phyloP scores from a whole-genome alignment of 495 filamentous ascomycete species.

The Talaromyces adpressus region DNA sequence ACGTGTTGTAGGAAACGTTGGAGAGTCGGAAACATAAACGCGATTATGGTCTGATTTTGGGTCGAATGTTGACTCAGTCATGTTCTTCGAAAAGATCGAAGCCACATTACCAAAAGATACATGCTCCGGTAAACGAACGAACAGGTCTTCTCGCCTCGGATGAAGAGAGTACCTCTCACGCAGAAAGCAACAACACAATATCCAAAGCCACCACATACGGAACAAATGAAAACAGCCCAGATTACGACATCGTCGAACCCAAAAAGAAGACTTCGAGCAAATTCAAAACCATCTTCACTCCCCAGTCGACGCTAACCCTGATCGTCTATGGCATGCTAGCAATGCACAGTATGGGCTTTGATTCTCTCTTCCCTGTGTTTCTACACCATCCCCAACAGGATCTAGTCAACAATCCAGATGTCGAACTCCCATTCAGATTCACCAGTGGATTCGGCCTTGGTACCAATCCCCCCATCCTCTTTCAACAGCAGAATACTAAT shows the following conservation, averaged over 20 bases:
- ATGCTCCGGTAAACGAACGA: conserved; percentile 31
- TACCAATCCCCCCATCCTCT: conserved; percentile 14
- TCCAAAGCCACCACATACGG: neutral
- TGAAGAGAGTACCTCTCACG: neutral
- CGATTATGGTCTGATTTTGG: conserved; percentile 66
- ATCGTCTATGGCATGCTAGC: conserved; percentile 68
- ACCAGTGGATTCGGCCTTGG: conserved; percentile 67
- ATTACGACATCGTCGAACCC: neutral
- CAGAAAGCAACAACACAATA: neutral
- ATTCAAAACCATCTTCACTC: conserved; percentile 61
- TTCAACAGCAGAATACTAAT: neutral
- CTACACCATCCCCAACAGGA: conserved; percentile 62
- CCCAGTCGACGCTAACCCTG: conserved; percentile 70
- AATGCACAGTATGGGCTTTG: conserved; percentile 69
- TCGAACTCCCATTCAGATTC: conserved; percentile 69
- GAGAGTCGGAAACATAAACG: conserved; percentile 51
- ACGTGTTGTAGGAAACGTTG: conserved; percentile 57
- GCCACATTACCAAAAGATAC: conserved; percentile 10
- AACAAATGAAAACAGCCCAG: neutral
- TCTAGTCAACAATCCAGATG: conserved; percentile 45
- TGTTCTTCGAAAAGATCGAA: conserved; percentile 18
- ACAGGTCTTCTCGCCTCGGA: conserved; percentile 8
- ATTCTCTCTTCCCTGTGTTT: conserved; percentile 76
- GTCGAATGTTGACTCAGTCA: conserved; percentile 35
- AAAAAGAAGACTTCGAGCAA: conserved; percentile 32